phyloP scores from a whole-genome alignment of 2,329 filamentous ascomycete species.

The Stylonectria norvegica region DNA sequence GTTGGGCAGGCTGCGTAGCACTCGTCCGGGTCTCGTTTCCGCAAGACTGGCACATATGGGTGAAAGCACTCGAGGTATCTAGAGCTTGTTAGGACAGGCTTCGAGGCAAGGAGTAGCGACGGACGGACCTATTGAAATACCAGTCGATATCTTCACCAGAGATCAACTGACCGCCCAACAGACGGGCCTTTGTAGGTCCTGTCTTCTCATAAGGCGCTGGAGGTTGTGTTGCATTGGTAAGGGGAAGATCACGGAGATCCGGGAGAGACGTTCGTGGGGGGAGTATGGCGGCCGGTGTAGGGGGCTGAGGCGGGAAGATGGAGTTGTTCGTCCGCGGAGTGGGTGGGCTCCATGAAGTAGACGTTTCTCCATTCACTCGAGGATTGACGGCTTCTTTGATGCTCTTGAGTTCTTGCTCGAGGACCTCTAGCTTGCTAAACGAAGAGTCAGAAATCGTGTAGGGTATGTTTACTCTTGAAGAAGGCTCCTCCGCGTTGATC shows the following conservation, averaged over 20 bases:
- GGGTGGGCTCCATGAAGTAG: constrained; percentile 27
- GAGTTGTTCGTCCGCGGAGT: constrained; percentile 26
- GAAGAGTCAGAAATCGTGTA: constrained; percentile 10
- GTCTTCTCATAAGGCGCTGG: constrained; percentile 16
- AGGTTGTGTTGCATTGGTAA: constrained; percentile 2
- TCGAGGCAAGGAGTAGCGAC: too few species aligned
- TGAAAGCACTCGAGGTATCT: constrained; percentile 53
- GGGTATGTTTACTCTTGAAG: too few species aligned
- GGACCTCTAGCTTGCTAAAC: constrained; percentile 52
- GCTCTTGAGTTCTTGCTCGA: constrained; percentile 52
- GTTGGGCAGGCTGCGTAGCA: constrained; percentile 46
- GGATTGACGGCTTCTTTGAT: constrained; percentile 51
- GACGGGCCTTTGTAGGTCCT: constrained; percentile 37
- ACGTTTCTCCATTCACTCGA: constrained; percentile 14
- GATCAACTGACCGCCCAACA: constrained; percentile 46
- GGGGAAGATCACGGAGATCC: background rate
- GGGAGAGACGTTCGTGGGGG: constrained; percentile 7
- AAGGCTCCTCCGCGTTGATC: too few species aligned
- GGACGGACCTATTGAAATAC: constrained; percentile 54
- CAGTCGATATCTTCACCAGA: constrained; percentile 52
- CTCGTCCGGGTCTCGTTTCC: constrained; percentile 47
- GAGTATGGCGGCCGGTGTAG: constrained; percentile 10
- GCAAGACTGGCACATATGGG: constrained; percentile 50
- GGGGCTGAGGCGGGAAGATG: constrained; percentile 18
- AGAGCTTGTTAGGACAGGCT: background rate